A percentile compares a stretch with the other conserved stretches of the same genome.
Evolutionary conservation across 495 filamentous ascomycete genomes (phyloP).

Genomic region (Neurospora sp.): DNA sequence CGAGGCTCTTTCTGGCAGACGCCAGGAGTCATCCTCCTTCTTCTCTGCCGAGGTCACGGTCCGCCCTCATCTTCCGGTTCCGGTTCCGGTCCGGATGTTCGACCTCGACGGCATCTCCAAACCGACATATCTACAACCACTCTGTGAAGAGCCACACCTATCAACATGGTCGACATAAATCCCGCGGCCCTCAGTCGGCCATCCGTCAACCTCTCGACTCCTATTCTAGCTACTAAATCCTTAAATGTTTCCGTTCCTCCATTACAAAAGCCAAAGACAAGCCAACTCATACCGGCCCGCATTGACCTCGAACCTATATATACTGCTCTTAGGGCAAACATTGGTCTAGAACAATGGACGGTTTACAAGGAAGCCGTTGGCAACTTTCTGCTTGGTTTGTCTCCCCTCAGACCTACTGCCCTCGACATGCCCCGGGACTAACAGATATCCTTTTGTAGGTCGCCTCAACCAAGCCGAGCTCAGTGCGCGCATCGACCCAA

Average conservation of each 20-base stretch:
- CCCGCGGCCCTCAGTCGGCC: slow-evolving; percentile 70
- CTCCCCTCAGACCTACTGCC: slow-evolving; percentile 3
- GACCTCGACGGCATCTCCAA: slow-evolving; percentile 1
- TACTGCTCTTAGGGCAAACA: slow-evolving; percentile 67
- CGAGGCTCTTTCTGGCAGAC: neutral
- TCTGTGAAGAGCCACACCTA: neutral
- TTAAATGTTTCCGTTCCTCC: slow-evolving; percentile 47
- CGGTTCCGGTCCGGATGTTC: slow-evolving; percentile 7
- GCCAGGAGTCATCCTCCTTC: neutral
- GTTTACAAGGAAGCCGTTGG: slow-evolving; percentile 77
- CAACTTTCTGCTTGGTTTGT: slow-evolving; percentile 64
- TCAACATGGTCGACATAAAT: slow-evolving; percentile 71
- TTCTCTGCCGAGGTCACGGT: neutral
- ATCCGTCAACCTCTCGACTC: slow-evolving; percentile 49
- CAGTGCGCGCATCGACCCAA: slow-evolving; percentile 59
- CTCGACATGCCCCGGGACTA: neutral
- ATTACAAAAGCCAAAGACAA: slow-evolving; percentile 54
- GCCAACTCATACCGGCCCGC: slow-evolving; percentile 57
- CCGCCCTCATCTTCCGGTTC: slow-evolving; percentile 1
- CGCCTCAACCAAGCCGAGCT: slow-evolving; percentile 80
- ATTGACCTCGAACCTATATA: slow-evolving; percentile 89
- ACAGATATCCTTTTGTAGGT: slow-evolving; percentile 36
- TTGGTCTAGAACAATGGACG: slow-evolving; percentile 74
- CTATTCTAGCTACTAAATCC: slow-evolving; percentile 50
- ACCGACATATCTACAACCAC: neutral